Evolutionary conservation across 495 filamentous ascomycete species (phyloP), one percentile per base, ranked within the genome.

Genomic region (Talaromyces trachyspermus): DNA sequence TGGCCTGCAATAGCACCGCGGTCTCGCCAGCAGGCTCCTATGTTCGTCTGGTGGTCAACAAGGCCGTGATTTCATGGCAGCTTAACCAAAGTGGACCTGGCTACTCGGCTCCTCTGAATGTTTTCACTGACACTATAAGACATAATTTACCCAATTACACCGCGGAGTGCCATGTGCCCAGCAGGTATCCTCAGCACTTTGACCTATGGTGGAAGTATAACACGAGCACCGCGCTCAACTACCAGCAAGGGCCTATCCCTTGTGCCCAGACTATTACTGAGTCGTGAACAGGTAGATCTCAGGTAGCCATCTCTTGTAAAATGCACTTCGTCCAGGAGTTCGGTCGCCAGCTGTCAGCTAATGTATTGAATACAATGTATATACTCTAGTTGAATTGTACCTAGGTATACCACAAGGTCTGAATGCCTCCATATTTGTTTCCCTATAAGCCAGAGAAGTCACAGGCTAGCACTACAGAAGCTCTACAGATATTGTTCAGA

Each of bases 1-100:
- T 81, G 57, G 42, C 62, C 69, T 27, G 61, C 52, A 30, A 68
- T 57, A 33, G 65, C 61, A 52, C 69, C 56, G 47, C 69, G 61
- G 3, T 52, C 19, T 49, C 52, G 0, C 15, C 48, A 12, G 49
- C 36, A 6, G 57, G 56, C 2, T 35, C 33, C 38, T 62, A 52
- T 19, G 56, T 62, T 2, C 54, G 59, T 9, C 22, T 59, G 0
- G 49, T 58, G 0, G 44, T 59, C 5, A 62, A 62, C 22, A 57
- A 62, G 40, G 59, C 54, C 8, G 57, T 62, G 1, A 50, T 62
- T 4, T 54, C 58, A 18, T 53, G 54, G 36, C 49, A 50, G 8
- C 18, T 36, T 0, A 58, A 55, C 45, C 49, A 50, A 14, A 47
- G 40, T 11, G 55, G 55, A 1, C 58, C 58, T 5, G 55, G 58